Conservation (phyloP, 2,329 filamentous ascomycete species). For the Cordyceps pruinosa region DNA sequence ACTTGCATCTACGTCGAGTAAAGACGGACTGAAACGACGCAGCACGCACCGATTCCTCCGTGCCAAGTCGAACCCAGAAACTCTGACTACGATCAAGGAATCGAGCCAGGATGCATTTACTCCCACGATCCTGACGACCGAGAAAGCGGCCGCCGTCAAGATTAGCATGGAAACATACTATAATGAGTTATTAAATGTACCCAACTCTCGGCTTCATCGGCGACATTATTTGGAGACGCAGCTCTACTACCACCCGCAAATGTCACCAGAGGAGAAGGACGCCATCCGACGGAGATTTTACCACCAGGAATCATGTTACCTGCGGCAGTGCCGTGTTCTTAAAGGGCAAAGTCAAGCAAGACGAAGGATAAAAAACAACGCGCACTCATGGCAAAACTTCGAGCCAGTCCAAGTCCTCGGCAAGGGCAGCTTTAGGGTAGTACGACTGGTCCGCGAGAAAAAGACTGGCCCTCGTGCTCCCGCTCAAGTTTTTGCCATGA, state of each 20-base stretch:
- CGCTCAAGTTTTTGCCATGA: conserved; percentile 80
- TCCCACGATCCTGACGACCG: conserved; percentile 53
- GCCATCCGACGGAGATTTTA: conserved; percentile 52
- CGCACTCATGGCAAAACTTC: conserved; percentile 42
- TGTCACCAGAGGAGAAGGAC: conserved; percentile 49
- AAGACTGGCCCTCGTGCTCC: conserved; percentile 22
- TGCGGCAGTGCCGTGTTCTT: conserved; percentile 65
- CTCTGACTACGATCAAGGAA: conserved; percentile 30
- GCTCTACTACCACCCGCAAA: conserved; percentile 47
- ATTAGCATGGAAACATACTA: conserved; percentile 82
- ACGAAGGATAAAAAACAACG: conserved; percentile 5
- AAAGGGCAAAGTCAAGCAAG: conserved; percentile 48
- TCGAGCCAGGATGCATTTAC: conserved; percentile 19
- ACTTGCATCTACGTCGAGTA: background rate
- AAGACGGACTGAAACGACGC: conserved; percentile 3
- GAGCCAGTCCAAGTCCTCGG: conserved; percentile 77
- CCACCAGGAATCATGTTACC: conserved; percentile 62
- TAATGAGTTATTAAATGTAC: conserved; percentile 55
- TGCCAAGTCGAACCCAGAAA: conserved; percentile 31
- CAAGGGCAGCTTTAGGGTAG: conserved; percentile 91
- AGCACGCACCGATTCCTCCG: conserved; percentile 13
- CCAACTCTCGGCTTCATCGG: conserved; percentile 26
- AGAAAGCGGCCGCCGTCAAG: conserved; percentile 73
- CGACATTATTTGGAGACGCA: conserved; percentile 35
- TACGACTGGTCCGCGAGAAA: conserved; percentile 73